Evolutionary conservation across 192 early-diverging fungal species (phyloP).

Genomic region (Kickxella alabastrina): DNA sequence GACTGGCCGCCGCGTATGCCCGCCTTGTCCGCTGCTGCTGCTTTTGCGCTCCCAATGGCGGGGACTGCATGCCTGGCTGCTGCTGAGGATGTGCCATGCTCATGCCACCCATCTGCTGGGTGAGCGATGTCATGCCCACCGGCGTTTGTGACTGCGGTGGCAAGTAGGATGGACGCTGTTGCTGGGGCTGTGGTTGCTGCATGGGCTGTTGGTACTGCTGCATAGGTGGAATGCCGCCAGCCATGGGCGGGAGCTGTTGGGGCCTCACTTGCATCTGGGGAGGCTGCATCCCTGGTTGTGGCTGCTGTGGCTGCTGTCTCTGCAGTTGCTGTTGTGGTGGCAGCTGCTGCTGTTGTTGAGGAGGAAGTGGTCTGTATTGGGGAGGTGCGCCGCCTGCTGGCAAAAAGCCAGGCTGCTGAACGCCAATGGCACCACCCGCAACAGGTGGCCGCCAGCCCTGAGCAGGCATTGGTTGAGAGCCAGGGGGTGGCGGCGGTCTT

Average conservation of each 20-base stretch:
- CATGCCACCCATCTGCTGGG: conserved; percentile 41
- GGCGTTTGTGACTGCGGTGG: conserved; percentile 4
- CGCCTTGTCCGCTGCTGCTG: conserved; percentile 32
- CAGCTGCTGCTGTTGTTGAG: not conserved
- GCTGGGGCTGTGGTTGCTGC: conserved; percentile 12
- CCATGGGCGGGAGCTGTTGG: conserved; percentile 9
- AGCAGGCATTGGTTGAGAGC: not conserved
- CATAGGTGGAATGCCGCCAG: not conserved
- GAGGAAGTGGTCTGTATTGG: not conserved
- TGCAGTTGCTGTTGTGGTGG: conserved; percentile 12
- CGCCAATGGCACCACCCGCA: not conserved
- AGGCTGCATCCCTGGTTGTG: conserved; percentile 6
- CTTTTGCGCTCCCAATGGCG: conserved; percentile 16
- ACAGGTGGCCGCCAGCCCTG: not conserved
- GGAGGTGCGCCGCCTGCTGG: too few species aligned
- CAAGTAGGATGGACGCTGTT: conserved; percentile 4
- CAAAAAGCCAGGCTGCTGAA: too few species aligned
- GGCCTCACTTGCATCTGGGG: conserved; percentile 12
- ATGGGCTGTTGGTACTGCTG: conserved; percentile 6
- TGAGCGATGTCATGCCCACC: conserved; percentile 11
- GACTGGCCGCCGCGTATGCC: conserved; percentile 20
- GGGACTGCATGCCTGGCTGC: conserved; percentile 26
- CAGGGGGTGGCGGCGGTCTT: conserved; percentile 2
- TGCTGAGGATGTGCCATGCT: conserved; percentile 13
- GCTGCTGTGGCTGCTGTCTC: conserved; percentile 11